Percentiles rank a stretch among this genome's conserved stretches.
phyloP scores from a whole-genome alignment of 2,329 filamentous ascomycete genomes.

The Fonsecaea nubica region DNA sequence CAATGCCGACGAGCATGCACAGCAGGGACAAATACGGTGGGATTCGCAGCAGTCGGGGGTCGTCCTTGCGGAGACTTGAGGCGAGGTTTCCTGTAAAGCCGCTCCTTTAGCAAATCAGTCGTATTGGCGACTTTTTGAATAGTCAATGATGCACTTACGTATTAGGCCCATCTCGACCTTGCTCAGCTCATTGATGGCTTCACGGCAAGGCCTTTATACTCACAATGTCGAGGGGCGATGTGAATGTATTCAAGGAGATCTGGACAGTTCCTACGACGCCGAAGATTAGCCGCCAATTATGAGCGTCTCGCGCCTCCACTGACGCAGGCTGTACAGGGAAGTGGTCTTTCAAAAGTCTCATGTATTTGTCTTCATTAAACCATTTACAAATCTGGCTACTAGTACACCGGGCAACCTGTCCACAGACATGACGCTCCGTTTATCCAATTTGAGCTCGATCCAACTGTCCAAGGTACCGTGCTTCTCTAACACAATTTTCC shows the following conservation, averaged over 20 bases:
- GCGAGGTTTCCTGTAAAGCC: conserved; percentile 29
- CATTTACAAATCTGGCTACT: conserved; percentile 3
- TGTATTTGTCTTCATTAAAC: not conserved
- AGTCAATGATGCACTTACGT: conserved; percentile 34
- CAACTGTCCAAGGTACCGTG: conserved; percentile 75
- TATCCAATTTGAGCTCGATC: not conserved
- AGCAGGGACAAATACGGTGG: conserved; percentile 87
- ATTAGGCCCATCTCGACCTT: conserved; percentile 38
- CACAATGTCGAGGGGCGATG: not conserved
- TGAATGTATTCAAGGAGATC: conserved; percentile 19
- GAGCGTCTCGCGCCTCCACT: not conserved
- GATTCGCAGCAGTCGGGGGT: conserved; percentile 80
- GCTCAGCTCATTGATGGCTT: conserved; percentile 34
- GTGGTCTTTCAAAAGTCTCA: not conserved
- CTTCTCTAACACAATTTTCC: conserved; percentile 59
- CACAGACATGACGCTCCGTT: not conserved
- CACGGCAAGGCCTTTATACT: conserved; percentile 32
- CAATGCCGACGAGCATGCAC: conserved; percentile 82
- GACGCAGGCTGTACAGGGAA: not conserved
- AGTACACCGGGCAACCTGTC: conserved; percentile 6
- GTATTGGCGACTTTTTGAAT: conserved; percentile 35
- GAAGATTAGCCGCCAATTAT: conserved; percentile 26
- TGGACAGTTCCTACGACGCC: conserved; percentile 25
- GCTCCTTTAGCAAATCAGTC: not conserved
- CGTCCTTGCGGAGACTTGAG: conserved; percentile 65